Conservation (phyloP, 2,329 filamentous ascomycete genomes). For the Chaetomium globosum region DNA sequence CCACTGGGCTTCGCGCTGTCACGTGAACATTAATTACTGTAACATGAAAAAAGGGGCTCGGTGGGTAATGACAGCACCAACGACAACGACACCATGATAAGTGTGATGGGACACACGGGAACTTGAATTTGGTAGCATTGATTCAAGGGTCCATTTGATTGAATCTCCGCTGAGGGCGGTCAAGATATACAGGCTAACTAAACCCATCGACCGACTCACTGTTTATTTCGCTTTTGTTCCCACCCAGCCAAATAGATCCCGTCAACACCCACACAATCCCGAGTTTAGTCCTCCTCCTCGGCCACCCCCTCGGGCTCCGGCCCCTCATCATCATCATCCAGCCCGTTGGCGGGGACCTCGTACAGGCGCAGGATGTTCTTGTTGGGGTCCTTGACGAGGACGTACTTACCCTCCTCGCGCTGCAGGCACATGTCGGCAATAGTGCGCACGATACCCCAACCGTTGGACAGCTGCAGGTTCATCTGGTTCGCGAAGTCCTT, state of each 20-base stretch:
- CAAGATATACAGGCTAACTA: constrained; percentile 5
- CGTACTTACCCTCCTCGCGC: constrained; percentile 78
- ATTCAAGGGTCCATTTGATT: neutral
- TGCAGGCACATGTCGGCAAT: constrained; percentile 92
- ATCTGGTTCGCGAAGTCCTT: constrained; percentile 96
- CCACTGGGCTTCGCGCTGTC: constrained; percentile 25
- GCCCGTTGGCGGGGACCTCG: constrained; percentile 81
- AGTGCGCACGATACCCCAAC: constrained; percentile 98
- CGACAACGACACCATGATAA: too few relatives aligned
- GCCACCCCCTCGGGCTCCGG: constrained; percentile 57
- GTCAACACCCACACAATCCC: neutral
- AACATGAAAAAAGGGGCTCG: neutral
- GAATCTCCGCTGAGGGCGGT: neutral
- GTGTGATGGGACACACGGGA: neutral
- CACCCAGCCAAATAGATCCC: neutral
- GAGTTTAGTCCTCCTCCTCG: constrained; percentile 48
- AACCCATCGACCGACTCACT: neutral
- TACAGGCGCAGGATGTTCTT: constrained; percentile 93
- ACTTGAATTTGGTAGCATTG: neutral
- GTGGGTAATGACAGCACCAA: neutral
- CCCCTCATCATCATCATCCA: constrained; percentile 85
- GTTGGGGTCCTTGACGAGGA: constrained; percentile 89
- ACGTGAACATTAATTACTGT: constrained; percentile 15
- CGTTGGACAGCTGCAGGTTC: constrained; percentile 95
- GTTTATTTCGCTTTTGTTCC: constrained; percentile 17